These are phyloP conservation scores for Rhynchospora breviuscula DNA, from an alignment of 176 grass and related monocot species.

Conservation along the genomic window DNA sequence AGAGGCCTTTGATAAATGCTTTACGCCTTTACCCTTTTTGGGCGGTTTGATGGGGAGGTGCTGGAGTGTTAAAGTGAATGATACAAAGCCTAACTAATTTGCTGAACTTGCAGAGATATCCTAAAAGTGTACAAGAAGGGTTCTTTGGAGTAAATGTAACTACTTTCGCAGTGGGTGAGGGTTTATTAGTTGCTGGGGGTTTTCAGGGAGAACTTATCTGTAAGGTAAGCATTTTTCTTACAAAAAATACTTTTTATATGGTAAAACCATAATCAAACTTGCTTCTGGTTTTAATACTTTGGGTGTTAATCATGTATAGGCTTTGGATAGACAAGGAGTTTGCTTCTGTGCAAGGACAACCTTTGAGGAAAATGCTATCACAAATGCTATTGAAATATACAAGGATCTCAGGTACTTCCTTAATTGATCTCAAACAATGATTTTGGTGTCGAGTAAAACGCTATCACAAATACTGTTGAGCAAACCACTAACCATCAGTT, in stretches of 20 bases:
- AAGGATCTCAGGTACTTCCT: constrained; percentile 45
- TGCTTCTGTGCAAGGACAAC: constrained; percentile 80
- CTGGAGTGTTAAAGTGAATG: background rate
- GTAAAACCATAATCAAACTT: background rate
- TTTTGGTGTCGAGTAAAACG: no score
- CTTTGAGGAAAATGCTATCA: constrained; percentile 82
- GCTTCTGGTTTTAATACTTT: background rate
- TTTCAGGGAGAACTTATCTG: constrained; percentile 93
- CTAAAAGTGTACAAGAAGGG: constrained; percentile 66
- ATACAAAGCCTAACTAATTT: background rate
- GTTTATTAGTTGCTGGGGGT: constrained; percentile 76
- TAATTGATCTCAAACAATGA: background rate
- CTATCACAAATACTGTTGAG: no score
- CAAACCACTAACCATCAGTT: background rate
- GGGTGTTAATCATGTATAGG: constrained; percentile 28
- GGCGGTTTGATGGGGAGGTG: background rate
- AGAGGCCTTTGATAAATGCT: background rate
- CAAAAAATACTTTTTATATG: background rate
- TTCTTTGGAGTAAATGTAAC: constrained; percentile 78
- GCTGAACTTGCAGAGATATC: constrained; percentile 56
- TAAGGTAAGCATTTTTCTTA: constrained; percentile 47
- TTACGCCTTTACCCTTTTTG: background rate
- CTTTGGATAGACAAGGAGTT: constrained; percentile 48
- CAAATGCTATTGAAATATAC: constrained; percentile 88
- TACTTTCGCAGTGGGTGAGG: constrained; percentile 81